Evolutionary conservation across 164 flowering plant species (phyloP), one percentile per base, ranked within the genome.

Genomic region (Malania oleifera): DNA sequence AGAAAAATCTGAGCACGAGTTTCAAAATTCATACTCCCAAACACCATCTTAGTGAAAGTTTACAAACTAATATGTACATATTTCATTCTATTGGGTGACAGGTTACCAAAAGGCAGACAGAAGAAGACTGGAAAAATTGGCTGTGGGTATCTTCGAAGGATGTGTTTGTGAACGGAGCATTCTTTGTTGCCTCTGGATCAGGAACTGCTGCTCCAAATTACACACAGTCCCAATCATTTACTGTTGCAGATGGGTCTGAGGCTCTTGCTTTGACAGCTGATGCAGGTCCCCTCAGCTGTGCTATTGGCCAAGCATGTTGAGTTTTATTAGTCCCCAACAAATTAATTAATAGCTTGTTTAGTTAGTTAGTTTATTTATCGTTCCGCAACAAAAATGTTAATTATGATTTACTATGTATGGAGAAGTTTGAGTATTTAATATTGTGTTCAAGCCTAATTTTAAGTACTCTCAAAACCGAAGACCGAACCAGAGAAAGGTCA

Each of bases 121-220:
- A 35, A 0, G 61, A 64, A 3, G 76, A 74, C 0, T 84, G 90
- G 90, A 71, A 69, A 69, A 76, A 62, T 17, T 89, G 92, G 93
- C 84, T 77, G 70, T 86, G 92, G 93, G 78, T 87, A 23, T 79
- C 89, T 1, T 80, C 81, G 0, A 75, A 47, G 31, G 93, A 89
- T 57, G 65, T 40, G 4, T 89, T 86, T 52, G 7, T 50, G 60
- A 89, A 89, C 55, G 96, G 96, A 8, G 96, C 91, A 23, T 89
- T 70, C 56, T 89, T 89, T 67, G 81, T 86, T 52, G 89, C 67
- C 44, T 84, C 96, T 2, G 93, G 91, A 14, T 81, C 67, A 59
- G 93, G 92, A 58, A 75, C 66, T 18, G 70, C 74, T 68, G 54
- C 77, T 0, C 89, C 90, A 22, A 19, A 1, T n/a, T 88, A 88